phyloP scores from a whole-genome alignment of 352 stramenopile genomes.

The Globisporangium recalcitrans region DNA sequence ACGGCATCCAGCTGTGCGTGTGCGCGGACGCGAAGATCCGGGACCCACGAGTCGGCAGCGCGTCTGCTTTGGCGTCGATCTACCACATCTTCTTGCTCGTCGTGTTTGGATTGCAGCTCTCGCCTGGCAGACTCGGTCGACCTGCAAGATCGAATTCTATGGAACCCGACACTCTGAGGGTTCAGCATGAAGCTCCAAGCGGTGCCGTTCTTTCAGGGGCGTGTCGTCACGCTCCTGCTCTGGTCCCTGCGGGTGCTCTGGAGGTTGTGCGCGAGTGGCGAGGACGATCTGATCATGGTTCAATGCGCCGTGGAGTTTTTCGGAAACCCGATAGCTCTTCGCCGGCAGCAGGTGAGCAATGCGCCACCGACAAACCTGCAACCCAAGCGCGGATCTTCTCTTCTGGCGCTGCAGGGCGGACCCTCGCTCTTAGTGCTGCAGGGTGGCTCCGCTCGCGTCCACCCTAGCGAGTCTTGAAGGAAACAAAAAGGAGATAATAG shows the following conservation, averaged over 20 bases:
- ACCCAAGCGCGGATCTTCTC: neutral
- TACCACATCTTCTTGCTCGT: slow-evolving; percentile 12
- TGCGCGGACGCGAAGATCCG: slow-evolving; percentile 10
- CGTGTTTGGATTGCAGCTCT: slow-evolving; percentile 2
- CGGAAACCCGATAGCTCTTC: slow-evolving; percentile 1
- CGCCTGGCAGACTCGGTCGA: neutral
- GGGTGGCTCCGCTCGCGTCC: neutral
- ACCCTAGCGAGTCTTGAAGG: neutral
- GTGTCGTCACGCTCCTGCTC: slow-evolving; percentile 8
- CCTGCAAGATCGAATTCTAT: slow-evolving; percentile 2
- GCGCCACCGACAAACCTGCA: no score
- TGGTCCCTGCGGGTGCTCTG: slow-evolving; percentile 8
- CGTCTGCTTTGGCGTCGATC: neutral
- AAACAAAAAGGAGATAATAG: no score
- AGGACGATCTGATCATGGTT: slow-evolving; percentile 11
- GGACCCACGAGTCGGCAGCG: neutral
- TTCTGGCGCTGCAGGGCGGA: neutral
- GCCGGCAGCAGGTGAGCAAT: neutral
- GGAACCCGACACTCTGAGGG: neutral
- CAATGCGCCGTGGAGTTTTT: slow-evolving; percentile 9
- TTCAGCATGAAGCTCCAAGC: slow-evolving; percentile 7
- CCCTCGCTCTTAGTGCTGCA: neutral
- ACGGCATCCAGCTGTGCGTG: slow-evolving; percentile 5
- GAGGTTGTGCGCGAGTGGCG: neutral
- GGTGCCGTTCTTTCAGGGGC: slow-evolving; percentile 7